A percentile compares a stretch with the other conserved stretches of the same genome.
phyloP scores from a whole-genome alignment of 371 early-diverging fungal species.

The Mortierella sp. region DNA sequence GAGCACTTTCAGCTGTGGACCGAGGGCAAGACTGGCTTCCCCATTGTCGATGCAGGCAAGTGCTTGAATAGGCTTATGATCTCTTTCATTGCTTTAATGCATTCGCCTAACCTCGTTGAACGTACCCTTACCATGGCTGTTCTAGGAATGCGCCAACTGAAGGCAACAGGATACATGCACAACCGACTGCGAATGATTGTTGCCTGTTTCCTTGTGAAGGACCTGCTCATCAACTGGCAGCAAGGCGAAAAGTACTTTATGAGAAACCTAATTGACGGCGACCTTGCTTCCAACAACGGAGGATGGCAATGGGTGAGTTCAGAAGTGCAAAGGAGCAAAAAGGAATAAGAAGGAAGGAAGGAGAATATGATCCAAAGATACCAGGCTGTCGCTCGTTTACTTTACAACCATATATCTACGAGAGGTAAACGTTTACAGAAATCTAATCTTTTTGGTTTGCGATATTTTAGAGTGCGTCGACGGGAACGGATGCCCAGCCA shows the following conservation, averaged over 20 bases:
- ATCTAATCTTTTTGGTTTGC: neutral
- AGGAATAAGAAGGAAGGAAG: neutral
- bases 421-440: slow-evolving; percentile 6
- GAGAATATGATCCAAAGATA: neutral
- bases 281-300: slow-evolving; percentile 78
- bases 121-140: neutral
- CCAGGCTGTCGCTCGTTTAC: no score
- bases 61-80: neutral
- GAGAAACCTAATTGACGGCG: slow-evolving; percentile 74
- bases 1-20: slow-evolving; percentile 68
- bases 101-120: neutral
- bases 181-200: slow-evolving; percentile 77
- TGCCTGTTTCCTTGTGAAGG: slow-evolving; percentile 77
- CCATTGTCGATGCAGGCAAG: slow-evolving; percentile 79
- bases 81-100: neutral
- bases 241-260: slow-evolving; percentile 74
- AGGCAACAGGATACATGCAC: slow-evolving; percentile 73
- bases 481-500: slow-evolving; percentile 78
- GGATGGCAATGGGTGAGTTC: slow-evolving; percentile 78
- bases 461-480: slow-evolving; percentile 62
- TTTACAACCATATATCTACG: neutral
- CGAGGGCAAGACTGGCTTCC: slow-evolving; percentile 76
- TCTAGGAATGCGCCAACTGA: slow-evolving; percentile 69
- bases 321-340: neutral
- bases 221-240: slow-evolving; percentile 77